Percentiles rank a stretch among this genome's conserved stretches.
Evolutionary conservation across 2,329 filamentous ascomycete species (phyloP).

Genomic region (Ophiocordyceps camponoti-floridani): DNA sequence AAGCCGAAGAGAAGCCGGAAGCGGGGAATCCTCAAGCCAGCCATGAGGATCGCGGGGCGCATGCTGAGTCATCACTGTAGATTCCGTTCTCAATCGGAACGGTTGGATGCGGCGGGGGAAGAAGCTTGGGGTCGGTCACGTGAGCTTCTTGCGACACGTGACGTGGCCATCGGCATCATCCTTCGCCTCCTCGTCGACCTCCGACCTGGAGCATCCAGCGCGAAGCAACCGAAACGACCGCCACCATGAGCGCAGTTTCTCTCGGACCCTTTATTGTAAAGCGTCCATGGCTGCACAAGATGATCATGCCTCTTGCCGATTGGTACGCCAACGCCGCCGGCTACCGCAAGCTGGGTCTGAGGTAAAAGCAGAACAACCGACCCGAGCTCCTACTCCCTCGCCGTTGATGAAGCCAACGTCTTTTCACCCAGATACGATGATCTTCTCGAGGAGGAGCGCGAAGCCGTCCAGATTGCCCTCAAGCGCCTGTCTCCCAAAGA

Average conservation of each 20-base stretch:
- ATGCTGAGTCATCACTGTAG: neutral
- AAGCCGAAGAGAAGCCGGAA: neutral
- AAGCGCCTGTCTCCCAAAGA: conserved; percentile 82
- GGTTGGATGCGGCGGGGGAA: no score
- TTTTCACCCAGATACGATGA: conserved; percentile 60
- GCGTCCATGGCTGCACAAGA: conserved; percentile 65
- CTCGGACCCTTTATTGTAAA: conserved; percentile 58
- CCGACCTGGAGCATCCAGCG: conserved; percentile 14
- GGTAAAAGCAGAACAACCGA: conserved; percentile 31
- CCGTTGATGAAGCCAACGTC: neutral
- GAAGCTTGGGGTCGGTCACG: no score
- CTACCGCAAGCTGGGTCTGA: conserved; percentile 84
- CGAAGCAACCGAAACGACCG: conserved; percentile 5
- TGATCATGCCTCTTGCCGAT: conserved; percentile 64
- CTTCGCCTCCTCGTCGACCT: neutral
- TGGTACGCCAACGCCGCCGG: conserved; percentile 85
- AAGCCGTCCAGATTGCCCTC: conserved; percentile 70
- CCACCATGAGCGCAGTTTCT: conserved; percentile 48
- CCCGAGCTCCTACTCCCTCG: neutral
- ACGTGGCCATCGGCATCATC: conserved; percentile 8
- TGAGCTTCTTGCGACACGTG: neutral
- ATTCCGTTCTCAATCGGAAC: no score
- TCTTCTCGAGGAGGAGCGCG: conserved; percentile 83
- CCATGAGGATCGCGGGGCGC: neutral
- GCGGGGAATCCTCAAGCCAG: neutral